phyloP scores from a whole-genome alignment of 1,284 basidiomycete species.

The Microbotryum scabiosae region DNA sequence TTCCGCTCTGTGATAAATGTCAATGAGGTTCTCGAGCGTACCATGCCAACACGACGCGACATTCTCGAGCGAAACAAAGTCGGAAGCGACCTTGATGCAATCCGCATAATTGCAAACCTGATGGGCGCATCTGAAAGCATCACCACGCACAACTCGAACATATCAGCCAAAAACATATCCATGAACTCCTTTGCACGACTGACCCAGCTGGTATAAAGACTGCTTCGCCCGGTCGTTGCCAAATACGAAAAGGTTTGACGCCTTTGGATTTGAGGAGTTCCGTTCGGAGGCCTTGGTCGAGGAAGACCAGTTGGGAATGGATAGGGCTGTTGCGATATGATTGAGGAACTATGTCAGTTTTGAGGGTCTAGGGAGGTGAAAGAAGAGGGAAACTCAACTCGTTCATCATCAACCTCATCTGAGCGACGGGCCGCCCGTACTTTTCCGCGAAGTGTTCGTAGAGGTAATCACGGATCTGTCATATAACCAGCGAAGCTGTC shows the following conservation, averaged over 20 bases:
- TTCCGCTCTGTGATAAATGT: too few relatives aligned
- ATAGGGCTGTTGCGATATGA: slow-evolving; percentile 54
- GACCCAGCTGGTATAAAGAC: slow-evolving; percentile 94
- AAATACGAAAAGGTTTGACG: slow-evolving; percentile 70
- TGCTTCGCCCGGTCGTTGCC: slow-evolving; percentile 84
- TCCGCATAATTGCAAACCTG: slow-evolving; percentile 77
- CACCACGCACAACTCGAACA: slow-evolving; percentile 26
- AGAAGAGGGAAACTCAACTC: slow-evolving; percentile 15
- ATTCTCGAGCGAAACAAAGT: slow-evolving; percentile 92
- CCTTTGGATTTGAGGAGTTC: slow-evolving; percentile 60
- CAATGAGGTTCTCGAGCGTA: neutral
- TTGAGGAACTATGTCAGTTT: neutral
- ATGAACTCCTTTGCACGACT: slow-evolving; percentile 50
- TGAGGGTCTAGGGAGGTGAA: neutral
- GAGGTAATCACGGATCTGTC: slow-evolving; percentile 61
- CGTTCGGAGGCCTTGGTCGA: slow-evolving; percentile 60
- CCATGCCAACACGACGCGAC: slow-evolving; percentile 45
- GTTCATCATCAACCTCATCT: slow-evolving; percentile 11
- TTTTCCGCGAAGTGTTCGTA: slow-evolving; percentile 41
- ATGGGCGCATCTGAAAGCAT: slow-evolving; percentile 20
- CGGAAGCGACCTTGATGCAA: slow-evolving; percentile 91
- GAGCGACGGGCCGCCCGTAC: slow-evolving; percentile 7
- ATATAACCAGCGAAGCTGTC: neutral
- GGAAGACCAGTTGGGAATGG: slow-evolving; percentile 78
- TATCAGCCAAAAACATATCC: too few relatives aligned